A percentile compares a stretch with the other conserved stretches of the same genome.
Evolutionary conservation across 345 rosid genomes (phyloP).

Genomic region (Aethionema arabicum): DNA sequence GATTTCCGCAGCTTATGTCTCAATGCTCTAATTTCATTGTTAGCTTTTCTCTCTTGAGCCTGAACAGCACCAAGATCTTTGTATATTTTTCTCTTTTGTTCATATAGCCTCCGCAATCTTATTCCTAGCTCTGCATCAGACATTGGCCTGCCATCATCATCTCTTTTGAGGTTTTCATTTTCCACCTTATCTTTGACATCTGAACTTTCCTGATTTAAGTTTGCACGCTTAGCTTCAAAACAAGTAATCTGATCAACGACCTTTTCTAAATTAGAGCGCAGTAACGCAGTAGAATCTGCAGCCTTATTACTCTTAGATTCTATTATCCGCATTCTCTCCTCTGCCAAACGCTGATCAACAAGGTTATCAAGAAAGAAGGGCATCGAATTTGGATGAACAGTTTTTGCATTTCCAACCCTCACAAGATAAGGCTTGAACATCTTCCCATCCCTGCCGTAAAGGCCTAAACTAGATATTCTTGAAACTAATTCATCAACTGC

Average conservation of each 20-base stretch:
- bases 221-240: slow-evolving; percentile 91
- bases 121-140: slow-evolving; percentile 65
- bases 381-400: slow-evolving; percentile 79
- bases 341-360: slow-evolving; percentile 80
- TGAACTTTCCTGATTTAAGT: slow-evolving; percentile 56
- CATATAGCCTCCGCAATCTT: slow-evolving; percentile 70
- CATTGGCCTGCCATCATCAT: slow-evolving; percentile 50
- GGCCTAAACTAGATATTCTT: slow-evolving; percentile 75
- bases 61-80: slow-evolving; percentile 83
- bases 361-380: slow-evolving; percentile 90
- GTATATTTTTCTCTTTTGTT: slow-evolving; percentile 77
- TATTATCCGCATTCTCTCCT: slow-evolving; percentile 54
- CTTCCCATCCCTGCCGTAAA: slow-evolving; percentile 81
- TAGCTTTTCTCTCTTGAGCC: slow-evolving; percentile 71
- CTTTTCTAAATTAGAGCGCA: slow-evolving; percentile 80
- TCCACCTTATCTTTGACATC: slow-evolving; percentile 45
- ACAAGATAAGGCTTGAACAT: slow-evolving; percentile 92
- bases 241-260: slow-evolving; percentile 70
- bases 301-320: slow-evolving; percentile 45
- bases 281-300: slow-evolving; percentile 48
- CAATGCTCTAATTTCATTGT: slow-evolving; percentile 64
- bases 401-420: slow-evolving; percentile 92
- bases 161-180: slow-evolving; percentile 44
- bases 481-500: slow-evolving; percentile 98
- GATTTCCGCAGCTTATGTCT: slow-evolving; percentile 75